Evolutionary conservation across 345 rosid species (phyloP), one percentile per base, ranked within the genome.

Genomic region (Draba incana): DNA sequence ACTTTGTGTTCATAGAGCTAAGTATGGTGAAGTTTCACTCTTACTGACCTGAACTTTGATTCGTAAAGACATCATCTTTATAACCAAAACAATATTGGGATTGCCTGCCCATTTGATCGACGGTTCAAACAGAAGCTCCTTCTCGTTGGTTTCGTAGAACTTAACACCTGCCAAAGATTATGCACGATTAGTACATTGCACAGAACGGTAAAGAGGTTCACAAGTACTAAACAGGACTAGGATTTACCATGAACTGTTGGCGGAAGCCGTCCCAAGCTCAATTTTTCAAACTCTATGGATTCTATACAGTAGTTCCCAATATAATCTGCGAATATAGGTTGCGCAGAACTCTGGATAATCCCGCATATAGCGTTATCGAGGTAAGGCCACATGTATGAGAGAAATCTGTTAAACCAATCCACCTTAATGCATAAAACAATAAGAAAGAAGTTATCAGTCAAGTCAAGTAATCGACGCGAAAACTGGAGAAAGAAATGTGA

Each of bases 81-180:
- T 10, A 80, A 80, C 86, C 81, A 86, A 37, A 71, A 81, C 76
- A 28, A 89, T 85, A 68, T 84, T 82, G 63, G 96, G 87, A 75
- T 89, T 89, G 69, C 96, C 92, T 42, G 92, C 92, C 90, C 89
- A 89, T 63, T 79, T 86, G 13, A 84, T 67, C 68, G 84, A 89
- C 20, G 92, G 90, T 83, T 86, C 92, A 72, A 87, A 58, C 43
- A 87, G 75, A 73, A 89, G 70, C 64, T 84, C 92, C 75, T 77
- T 85, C 79, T 85, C 92, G 30, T 85, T 86, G 35, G 92, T 89
- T 72, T 89, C 87, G 41, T 78, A 77, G 58, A 82, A 76, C 82
- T 83, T 85, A 13, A 85, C 30, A 75, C 96, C 96, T 86, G 83
- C 62, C 77, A 69, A 63, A 35, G 49, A 68, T 5, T 43, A 52